phyloP scores from a whole-genome alignment of 768 basidiomycete species.

The Hemileccinum impolitum region DNA sequence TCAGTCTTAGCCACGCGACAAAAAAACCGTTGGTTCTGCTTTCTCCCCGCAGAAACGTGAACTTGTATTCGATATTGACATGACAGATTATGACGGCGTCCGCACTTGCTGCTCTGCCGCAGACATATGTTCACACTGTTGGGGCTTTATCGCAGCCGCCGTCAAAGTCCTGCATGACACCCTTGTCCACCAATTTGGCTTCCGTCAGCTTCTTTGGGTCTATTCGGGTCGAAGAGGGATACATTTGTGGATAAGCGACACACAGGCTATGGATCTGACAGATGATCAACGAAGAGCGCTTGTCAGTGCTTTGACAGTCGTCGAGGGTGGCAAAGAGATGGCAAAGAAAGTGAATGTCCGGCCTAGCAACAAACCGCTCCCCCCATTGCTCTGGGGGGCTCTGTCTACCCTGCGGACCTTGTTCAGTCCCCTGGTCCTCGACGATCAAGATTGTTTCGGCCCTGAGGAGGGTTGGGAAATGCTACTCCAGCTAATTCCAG shows the following conservation, averaged over 20 bases:
- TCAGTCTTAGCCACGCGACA: conserved; percentile 72
- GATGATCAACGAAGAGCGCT: conserved; percentile 88
- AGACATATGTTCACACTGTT: conserved; percentile 88
- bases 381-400: conserved; percentile 67
- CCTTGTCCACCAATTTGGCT: conserved; percentile 89
- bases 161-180: conserved; percentile 80
- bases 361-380: conserved; percentile 43
- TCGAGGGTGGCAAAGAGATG: conserved; percentile 78
- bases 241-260: conserved; percentile 95
- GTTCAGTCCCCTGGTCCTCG: conserved; percentile 68
- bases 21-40: conserved; percentile 70
- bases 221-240: conserved; percentile 99
- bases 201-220: conserved; percentile 89
- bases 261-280: conserved; percentile 81
- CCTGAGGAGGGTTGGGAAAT: conserved; percentile 68
- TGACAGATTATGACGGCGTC: conserved; percentile 97
- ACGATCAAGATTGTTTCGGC: conserved; percentile 83
- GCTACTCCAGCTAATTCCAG: conserved; percentile 73
- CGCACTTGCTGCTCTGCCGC: conserved; percentile 93
- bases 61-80: conserved; percentile 99
- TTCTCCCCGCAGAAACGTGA: conserved; percentile 81
- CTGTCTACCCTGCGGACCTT: conserved; percentile 45
- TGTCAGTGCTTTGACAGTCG: conserved; percentile 82
- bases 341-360: conserved; percentile 80
- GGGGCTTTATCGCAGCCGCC: conserved; percentile 92